Conservation (phyloP, 1,139 yeast genomes). For the Candida tetrigidarum region DNA sequence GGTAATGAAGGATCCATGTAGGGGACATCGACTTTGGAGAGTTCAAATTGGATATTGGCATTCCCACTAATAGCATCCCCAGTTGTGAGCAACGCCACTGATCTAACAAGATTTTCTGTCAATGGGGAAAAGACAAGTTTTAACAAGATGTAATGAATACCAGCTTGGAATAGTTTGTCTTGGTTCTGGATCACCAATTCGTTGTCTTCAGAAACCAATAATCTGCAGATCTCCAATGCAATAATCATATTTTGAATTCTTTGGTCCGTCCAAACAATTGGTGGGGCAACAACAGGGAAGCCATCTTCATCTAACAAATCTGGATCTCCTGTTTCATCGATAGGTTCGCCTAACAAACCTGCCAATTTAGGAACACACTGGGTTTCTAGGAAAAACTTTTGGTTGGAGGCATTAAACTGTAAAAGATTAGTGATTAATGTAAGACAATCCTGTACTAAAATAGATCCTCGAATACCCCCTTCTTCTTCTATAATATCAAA, state of each 20-base stretch:
- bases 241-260: conserved; percentile 66
- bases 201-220: conserved; percentile 77
- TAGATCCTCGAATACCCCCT: conserved; percentile 91
- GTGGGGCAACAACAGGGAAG: conserved; percentile 24
- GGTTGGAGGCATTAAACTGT: conserved; percentile 87
- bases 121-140: conserved; percentile 67
- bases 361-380: conserved; percentile 73
- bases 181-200: conserved; percentile 69
- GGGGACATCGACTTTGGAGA: conserved; percentile 88
- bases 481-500: conserved; percentile 81
- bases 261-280: conserved; percentile 74
- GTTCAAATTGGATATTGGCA: conserved; percentile 63
- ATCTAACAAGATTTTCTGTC: conserved; percentile 66
- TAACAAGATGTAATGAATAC: conserved; percentile 66
- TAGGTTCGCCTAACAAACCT: conserved; percentile 63
- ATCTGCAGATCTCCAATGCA: conserved; percentile 71
- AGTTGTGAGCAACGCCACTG: conserved; percentile 70
- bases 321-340: conserved; percentile 41
- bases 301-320: conserved; percentile 21
- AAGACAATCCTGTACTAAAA: conserved; percentile 88
- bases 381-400: conserved; percentile 84
- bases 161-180: conserved; percentile 59
- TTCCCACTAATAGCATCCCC: conserved; percentile 77
- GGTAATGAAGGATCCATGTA: conserved; percentile 85
- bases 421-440: conserved; percentile 73